Base-by-base conservation (phyloP, 306 rosid genomes). In the Mucuna pruriens region DNA sequence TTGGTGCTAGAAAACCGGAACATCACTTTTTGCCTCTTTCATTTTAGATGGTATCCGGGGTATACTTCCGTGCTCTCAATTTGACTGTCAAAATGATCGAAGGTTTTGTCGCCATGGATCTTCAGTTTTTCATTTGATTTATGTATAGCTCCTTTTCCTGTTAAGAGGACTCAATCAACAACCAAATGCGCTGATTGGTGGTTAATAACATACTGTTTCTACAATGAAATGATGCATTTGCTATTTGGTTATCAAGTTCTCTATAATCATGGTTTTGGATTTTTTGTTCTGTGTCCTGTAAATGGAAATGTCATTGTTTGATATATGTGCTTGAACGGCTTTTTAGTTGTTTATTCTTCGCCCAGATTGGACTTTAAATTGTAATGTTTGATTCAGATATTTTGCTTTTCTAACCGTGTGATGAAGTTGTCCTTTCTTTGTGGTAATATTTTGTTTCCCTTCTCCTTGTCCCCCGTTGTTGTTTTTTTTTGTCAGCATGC, bases 41-140 rank as follows among this genome's bases (percentile, higher is more conserved):
- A 74, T 70, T 52, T 81, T 63, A 23, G 49, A 62, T 11, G 77
- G 25, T 36, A 16, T 33, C 40, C 36, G 33, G 5, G 52, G 15
- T 40, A 31, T 29, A 19, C 65, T 67, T 31, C n/a, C 6, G 12
- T 20, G 46, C 70, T 54, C 38, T 63, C 58, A 19, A 55, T 22
- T 54, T 69, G 55, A 79, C 72, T 39, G 3, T 73, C 36, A 64
- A 33, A 48, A 17, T 26, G 62, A 19, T n/a, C 66, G 2, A 54
- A 70, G 70, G 83, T 86, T 80, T 51, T 71, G 3, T 29, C 26
- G 40, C 51, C 25, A 1, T 4, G 10, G 57, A 79, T 86, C 83
- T 75, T 16, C 44, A 25, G 23, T 51, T 55, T 75, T 63, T 66
- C 8, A 22, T 39, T 46, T 42, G 46, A 12, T 51, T 4, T 11